A percentile compares a stretch with the other conserved stretches of the same genome.
These are phyloP conservation scores for Ambrosia hybrid DNA, from an alignment of 140 eudicot genomes.

Conservation along the genomic window DNA sequence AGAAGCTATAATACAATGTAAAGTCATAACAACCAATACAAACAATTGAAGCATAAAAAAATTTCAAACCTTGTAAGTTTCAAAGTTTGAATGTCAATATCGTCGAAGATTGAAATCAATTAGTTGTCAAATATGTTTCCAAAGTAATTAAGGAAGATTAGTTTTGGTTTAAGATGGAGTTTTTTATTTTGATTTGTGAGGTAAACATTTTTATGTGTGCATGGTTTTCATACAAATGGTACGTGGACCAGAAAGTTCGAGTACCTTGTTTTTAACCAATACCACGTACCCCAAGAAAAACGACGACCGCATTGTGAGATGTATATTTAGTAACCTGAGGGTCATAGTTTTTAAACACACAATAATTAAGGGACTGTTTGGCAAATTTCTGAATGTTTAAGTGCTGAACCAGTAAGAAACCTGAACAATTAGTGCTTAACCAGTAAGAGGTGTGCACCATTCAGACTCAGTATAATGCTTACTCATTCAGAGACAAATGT, in stretches of 20 bases:
- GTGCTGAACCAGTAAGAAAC: too few species aligned
- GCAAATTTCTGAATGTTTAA: too few species aligned
- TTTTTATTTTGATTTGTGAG: neutral
- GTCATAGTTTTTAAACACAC: neutral
- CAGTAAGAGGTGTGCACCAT: too few species aligned
- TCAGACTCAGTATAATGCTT: too few species aligned
- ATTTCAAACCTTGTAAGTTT: neutral
- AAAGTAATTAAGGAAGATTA: neutral
- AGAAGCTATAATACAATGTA: too few species aligned
- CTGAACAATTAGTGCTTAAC: too few species aligned
- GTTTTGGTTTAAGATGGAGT: conserved; percentile 9
- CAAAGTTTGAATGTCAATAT: neutral
- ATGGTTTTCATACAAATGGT: neutral
- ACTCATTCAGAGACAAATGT: too few species aligned
- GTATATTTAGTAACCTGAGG: neutral
- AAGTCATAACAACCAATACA: neutral
- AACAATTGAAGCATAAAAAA: neutral
- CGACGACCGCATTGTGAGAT: neutral
- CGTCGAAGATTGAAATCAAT: neutral
- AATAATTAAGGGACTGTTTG: too few species aligned
- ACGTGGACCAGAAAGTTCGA: conserved; percentile 8
- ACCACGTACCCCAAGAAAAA: neutral
- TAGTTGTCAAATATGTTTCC: neutral
- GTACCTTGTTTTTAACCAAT: neutral
- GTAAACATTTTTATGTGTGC: neutral